Evolutionary conservation across 331 rosid genomes (phyloP), one percentile per base, ranked within the genome.

Genomic region (Rosa hybrid): DNA sequence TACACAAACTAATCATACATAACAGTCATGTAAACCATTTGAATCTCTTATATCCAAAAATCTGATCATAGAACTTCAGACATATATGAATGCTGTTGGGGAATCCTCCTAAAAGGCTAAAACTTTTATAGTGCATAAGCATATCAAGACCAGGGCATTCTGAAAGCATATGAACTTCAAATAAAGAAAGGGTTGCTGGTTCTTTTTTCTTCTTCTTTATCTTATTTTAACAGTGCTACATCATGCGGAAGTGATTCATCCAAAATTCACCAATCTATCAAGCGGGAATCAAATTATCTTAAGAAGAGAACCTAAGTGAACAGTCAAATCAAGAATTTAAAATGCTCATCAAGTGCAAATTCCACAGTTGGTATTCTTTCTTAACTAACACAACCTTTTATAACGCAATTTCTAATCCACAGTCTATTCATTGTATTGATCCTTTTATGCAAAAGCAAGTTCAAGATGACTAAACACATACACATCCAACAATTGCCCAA

Each of bases 1-100:
- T 34, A 3, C 38, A 34, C 38, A 34, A 34, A 34, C 38, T 34
- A 34, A 34, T 51, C 41, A 78, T 16, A 84, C 79, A 79, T 44
- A 27, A 80, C 25, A 46, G 10, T 76, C 71, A 42, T 41, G 78
- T 48, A 38, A 83, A 75, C 68, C 70, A 82, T 65, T 54, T 25
- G 17, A 72, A 84, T 49, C 48, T 56, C 21, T 48, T 46, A 34
- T 20, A 60, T 13, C 20, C 80, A 18, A 12, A 44, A 6, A n/a
- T 75, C 74, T 64, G 27, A 41, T 1, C 16, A 8, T 8, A 27
- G 20, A 68, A 41, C 53, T 23, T 68, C 75, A 68, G 17, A 78
- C 65, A 68, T 38, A 50, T 11, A 21, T 34, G 2, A 2, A 49
- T 34, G 44, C 17, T 30, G 49, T 53, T 38, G 11, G 63, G n/a